A percentile compares a stretch with the other conserved stretches of the same genome.
Conservation (phyloP, 2,329 filamentous ascomycete species). For the Dryadomyces quercivorus region DNA sequence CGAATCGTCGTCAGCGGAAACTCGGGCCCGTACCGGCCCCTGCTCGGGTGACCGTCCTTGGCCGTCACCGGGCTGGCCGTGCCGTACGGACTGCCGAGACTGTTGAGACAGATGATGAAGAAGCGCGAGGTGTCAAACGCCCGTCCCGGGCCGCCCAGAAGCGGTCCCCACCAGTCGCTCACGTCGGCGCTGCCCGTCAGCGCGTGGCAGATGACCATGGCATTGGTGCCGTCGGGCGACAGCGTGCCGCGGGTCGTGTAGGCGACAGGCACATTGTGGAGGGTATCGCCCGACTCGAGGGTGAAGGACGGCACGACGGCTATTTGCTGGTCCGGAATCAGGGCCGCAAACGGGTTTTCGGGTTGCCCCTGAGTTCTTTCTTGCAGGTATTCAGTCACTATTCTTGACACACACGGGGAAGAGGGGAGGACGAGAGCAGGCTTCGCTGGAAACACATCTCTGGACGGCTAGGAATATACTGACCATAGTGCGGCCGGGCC, state of each 20-base stretch:
- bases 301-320: constrained; percentile 80
- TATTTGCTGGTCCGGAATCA: constrained; percentile 83
- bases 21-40: constrained; percentile 81
- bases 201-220: constrained; percentile 71
- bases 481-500: constrained; percentile 10
- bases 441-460: background rate
- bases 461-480: constrained; percentile 4
- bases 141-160: constrained; percentile 64
- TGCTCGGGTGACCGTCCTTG: constrained; percentile 64
- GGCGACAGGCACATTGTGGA: constrained; percentile 63
- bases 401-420: constrained; percentile 17
- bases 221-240: constrained; percentile 48
- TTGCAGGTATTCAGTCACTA: constrained; percentile 52
- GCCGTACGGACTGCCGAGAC: constrained; percentile 73
- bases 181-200: constrained; percentile 79
- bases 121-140: constrained; percentile 75
- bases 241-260: constrained; percentile 55
- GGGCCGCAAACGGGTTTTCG: constrained; percentile 78
- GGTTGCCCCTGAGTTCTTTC: constrained; percentile 57
- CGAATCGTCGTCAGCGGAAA: constrained; percentile 92
- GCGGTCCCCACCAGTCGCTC: constrained; percentile 77
- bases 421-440: background rate
- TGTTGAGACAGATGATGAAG: constrained; percentile 80
- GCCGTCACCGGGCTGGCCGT: constrained; percentile 81
- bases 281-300: constrained; percentile 78